Conservation (phyloP, 148 eudicot species). For the Camellia sinensis region DNA sequence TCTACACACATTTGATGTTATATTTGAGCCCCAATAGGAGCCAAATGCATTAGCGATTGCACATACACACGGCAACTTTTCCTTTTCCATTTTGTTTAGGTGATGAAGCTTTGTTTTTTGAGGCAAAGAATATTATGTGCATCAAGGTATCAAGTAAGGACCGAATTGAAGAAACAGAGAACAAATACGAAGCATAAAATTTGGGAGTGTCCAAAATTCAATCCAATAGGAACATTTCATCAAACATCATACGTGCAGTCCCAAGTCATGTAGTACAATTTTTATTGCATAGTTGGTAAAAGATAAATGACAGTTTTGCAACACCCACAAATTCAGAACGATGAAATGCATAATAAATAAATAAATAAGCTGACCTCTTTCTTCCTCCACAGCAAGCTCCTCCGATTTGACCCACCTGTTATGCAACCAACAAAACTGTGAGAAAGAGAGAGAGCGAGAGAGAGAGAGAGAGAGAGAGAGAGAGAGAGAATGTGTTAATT, state of each 20-base stretch:
- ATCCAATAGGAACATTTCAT: slow-evolving; percentile 21
- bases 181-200: not conserved
- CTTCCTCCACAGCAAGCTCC: slow-evolving; percentile 5
- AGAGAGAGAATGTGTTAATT: not conserved
- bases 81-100: no score
- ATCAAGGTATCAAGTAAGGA: slow-evolving; percentile 69
- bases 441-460: not conserved
- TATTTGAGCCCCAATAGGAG: not conserved
- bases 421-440: not conserved
- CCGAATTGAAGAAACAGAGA: not conserved
- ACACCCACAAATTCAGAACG: not conserved
- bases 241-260: slow-evolving; percentile 24
- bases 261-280: not conserved
- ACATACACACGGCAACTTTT: no score
- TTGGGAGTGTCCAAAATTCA: not conserved
- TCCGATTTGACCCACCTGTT: slow-evolving; percentile 13
- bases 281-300: not conserved
- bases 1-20: not conserved
- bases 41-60: not conserved
- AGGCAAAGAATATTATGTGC: slow-evolving; percentile 24
- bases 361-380: not conserved
- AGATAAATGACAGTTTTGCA: not conserved
- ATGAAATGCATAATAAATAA: not conserved
- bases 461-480: not conserved
- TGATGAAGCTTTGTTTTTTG: no score